A percentile compares a stretch with the other conserved stretches of the same genome.
These are phyloP conservation scores for Trichoderma aggressivum DNA, from an alignment of 2,329 filamentous ascomycete genomes.

Conservation along the genomic window DNA sequence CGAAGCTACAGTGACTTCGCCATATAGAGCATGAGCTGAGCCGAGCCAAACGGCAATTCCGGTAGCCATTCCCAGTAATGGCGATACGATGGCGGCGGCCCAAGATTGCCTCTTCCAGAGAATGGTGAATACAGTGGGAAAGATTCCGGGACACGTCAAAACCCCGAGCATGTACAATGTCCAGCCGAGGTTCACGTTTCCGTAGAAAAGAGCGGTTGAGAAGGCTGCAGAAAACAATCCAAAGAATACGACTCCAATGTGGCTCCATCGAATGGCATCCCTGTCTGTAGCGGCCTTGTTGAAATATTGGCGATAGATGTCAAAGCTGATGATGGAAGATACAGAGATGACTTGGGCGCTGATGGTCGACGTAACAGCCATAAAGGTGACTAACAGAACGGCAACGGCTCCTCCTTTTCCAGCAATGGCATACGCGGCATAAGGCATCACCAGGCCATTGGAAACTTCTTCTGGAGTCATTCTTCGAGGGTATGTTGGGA, in stretches of 20 bases:
- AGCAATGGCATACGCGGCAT: constrained; percentile 65
- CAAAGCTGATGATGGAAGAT: constrained; percentile 52
- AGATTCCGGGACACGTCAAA: constrained; percentile 51
- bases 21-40: constrained; percentile 43
- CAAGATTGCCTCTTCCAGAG: constrained; percentile 50
- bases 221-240: constrained; percentile 50
- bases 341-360: constrained; percentile 53
- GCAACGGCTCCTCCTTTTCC: constrained; percentile 68
- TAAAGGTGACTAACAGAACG: constrained; percentile 67
- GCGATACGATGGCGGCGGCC: constrained; percentile 47
- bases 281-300: constrained; percentile 44
- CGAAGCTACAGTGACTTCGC: constrained; percentile 44
- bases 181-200: constrained; percentile 52
- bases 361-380: constrained; percentile 65
- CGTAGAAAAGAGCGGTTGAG: constrained; percentile 51
- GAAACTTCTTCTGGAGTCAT: constrained; percentile 61
- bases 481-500: constrained; percentile 53
- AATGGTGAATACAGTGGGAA: constrained; percentile 51
- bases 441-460: constrained; percentile 66
- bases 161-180: constrained; percentile 54
- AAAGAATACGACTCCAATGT: constrained; percentile 52
- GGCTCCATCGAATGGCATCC: constrained; percentile 50
- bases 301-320: constrained; percentile 51
- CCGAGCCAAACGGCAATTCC: constrained; percentile 53
- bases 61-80: constrained; percentile 47